phyloP scores from a whole-genome alignment of 2,329 filamentous ascomycete species.

The Fusarium subtropicale region DNA sequence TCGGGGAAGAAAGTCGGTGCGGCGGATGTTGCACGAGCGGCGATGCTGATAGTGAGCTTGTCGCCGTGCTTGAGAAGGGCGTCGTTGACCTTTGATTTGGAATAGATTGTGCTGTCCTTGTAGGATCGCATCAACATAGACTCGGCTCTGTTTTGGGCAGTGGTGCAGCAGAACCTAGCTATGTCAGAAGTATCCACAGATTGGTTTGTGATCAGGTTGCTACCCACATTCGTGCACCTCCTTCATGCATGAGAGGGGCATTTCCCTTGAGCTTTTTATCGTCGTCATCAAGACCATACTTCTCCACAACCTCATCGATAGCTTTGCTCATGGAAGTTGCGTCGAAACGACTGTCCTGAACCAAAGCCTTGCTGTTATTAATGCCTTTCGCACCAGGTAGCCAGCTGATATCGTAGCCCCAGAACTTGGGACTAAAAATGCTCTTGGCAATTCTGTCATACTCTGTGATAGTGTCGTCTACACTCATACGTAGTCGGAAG shows the following conservation, averaged over 20 bases:
- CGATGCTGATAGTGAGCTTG: slow-evolving; percentile 38
- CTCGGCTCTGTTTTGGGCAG: slow-evolving; percentile 35
- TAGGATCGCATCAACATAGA: slow-evolving; percentile 31
- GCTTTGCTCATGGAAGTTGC: slow-evolving; percentile 20
- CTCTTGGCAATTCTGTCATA: slow-evolving; percentile 33
- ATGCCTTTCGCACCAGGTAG: slow-evolving; percentile 9
- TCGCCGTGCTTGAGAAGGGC: slow-evolving; percentile 7
- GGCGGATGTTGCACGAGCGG: slow-evolving; percentile 33
- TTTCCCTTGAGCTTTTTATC: slow-evolving; percentile 33
- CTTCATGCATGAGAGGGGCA: slow-evolving; percentile 24
- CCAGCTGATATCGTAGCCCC: slow-evolving; percentile 25
- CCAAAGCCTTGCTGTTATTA: slow-evolving; percentile 31
- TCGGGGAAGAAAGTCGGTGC: slow-evolving; percentile 38
- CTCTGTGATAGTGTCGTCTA: slow-evolving; percentile 26
- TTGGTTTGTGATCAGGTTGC: fast-evolving
- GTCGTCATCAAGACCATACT: slow-evolving; percentile 30
- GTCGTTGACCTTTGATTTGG: slow-evolving; percentile 31
- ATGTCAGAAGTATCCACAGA: background rate
- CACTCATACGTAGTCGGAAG: slow-evolving; percentile 38
- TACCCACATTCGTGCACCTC: slow-evolving; percentile 23
- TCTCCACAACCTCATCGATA: slow-evolving; percentile 26
- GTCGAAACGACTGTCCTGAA: slow-evolving; percentile 33
- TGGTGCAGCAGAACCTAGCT: slow-evolving; percentile 21
- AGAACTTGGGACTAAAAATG: slow-evolving; percentile 35
- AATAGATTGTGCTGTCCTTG: slow-evolving; percentile 13